Conservation (phyloP, 2,329 filamentous ascomycete genomes). For the Pestalotiopsis sp. region DNA sequence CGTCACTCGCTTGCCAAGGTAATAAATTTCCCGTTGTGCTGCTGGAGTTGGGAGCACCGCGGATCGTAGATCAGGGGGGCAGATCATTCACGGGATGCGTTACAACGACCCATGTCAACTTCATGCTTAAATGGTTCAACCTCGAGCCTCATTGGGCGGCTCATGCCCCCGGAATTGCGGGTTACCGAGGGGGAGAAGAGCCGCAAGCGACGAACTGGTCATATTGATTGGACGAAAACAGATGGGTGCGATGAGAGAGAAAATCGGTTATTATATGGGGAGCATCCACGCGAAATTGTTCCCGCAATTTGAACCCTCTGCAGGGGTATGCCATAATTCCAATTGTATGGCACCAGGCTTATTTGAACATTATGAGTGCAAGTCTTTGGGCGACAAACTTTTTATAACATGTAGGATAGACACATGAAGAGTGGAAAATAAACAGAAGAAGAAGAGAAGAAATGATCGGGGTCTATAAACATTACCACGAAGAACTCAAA, state of each 20-base stretch:
- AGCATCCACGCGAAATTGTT: neutral
- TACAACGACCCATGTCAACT: neutral
- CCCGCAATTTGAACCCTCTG: no score
- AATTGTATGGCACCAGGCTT: no score
- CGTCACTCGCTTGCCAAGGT: no score
- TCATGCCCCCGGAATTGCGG: neutral
- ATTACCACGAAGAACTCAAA: no score
- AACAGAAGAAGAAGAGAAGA: no score
- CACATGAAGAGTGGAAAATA: no score
- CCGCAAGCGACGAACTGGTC: neutral
- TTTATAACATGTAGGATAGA: no score
- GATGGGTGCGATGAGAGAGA: neutral
- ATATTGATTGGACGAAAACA: neutral
- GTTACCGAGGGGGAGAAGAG: neutral
- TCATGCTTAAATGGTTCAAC: neutral
- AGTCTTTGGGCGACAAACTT: no score
- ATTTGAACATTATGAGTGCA: no score
- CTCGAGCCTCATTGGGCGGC: neutral
- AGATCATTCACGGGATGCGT: neutral
- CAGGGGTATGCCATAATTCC: no score
- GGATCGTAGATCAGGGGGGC: neutral
- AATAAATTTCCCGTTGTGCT: neutral
- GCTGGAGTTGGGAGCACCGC: neutral
- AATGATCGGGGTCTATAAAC: no score
- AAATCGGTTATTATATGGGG: neutral